Percentiles rank a stretch among this genome's conserved stretches.
These are phyloP conservation scores for Phylloporus sp. DNA, from an alignment of 768 basidiomycete genomes.

Conservation along the genomic window DNA sequence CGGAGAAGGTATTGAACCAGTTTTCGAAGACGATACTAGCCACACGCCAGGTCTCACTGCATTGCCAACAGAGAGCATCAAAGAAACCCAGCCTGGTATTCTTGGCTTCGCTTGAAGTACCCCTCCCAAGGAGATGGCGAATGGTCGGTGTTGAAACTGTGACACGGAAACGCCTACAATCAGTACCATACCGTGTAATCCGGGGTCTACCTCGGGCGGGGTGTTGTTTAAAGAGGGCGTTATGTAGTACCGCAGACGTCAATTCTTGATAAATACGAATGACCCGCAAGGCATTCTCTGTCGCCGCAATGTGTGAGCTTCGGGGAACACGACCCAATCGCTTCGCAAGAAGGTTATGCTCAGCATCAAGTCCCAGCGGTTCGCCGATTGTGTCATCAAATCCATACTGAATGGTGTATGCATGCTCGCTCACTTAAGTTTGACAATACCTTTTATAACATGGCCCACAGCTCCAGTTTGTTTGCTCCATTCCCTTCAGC, in stretches of 20 bases:
- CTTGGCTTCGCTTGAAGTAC: background rate
- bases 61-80: background rate
- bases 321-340: background rate
- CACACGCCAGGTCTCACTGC: too few relatives aligned
- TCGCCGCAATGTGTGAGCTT: background rate
- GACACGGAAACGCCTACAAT: background rate
- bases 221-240: too few relatives aligned
- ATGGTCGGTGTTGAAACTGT: background rate
- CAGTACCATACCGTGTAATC: too few relatives aligned
- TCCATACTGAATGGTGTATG: background rate
- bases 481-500: conserved; percentile 4
- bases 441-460: background rate
- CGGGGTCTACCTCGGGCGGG: too few relatives aligned
- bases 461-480: background rate
- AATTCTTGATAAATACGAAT: background rate
- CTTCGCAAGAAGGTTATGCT: background rate
- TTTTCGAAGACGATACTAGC: too few relatives aligned
- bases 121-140: background rate
- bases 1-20: too few relatives aligned
- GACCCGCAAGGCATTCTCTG: background rate
- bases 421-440: background rate
- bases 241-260: too few relatives aligned
- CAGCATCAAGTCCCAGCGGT: background rate
- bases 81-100: background rate
- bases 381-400: background rate